A percentile compares a stretch with the other conserved stretches of the same genome.
These are phyloP conservation scores for Blastobotrys capitulatus DNA, from an alignment of 1,139 yeast species.

Conservation along the genomic window DNA sequence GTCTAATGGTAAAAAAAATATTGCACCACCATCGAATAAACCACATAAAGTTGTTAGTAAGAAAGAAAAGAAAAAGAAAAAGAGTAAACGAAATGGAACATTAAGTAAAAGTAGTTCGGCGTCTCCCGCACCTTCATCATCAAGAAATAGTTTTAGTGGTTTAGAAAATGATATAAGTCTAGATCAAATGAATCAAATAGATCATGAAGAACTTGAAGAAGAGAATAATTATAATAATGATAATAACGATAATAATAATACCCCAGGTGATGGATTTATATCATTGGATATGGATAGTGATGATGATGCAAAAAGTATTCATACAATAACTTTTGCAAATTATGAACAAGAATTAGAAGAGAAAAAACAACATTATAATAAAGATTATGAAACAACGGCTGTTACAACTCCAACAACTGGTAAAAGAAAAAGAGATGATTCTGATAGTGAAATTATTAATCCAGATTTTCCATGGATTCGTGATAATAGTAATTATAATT, in stretches of 20 bases:
- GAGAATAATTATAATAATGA: conserved; percentile 39
- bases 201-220: conserved; percentile 16
- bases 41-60: conserved; percentile 3
- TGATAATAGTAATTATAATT: conserved; percentile 67
- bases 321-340: conserved; percentile 20
- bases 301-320: conserved; percentile 22
- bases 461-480: conserved; percentile 71
- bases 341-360: conserved; percentile 22
- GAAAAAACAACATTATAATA: conserved; percentile 17
- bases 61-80: conserved; percentile 1
- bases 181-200: neutral
- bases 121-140: neutral
- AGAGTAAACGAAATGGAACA: neutral
- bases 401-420: conserved; percentile 7
- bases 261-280: conserved; percentile 37
- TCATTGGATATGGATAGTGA: conserved; percentile 23
- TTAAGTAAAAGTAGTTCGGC: neutral
- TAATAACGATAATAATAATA: conserved; percentile 20
- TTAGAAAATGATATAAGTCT: neutral
- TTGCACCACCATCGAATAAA: conserved; percentile 9
- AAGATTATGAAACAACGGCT: conserved; percentile 16
- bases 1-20: conserved; percentile 2
- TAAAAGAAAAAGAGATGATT: conserved; percentile 6
- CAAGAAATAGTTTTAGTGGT: neutral
- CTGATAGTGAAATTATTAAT: neutral